Evolutionary conservation across 768 basidiomycete species (phyloP).

Genomic region (Baorangia bicolor): DNA sequence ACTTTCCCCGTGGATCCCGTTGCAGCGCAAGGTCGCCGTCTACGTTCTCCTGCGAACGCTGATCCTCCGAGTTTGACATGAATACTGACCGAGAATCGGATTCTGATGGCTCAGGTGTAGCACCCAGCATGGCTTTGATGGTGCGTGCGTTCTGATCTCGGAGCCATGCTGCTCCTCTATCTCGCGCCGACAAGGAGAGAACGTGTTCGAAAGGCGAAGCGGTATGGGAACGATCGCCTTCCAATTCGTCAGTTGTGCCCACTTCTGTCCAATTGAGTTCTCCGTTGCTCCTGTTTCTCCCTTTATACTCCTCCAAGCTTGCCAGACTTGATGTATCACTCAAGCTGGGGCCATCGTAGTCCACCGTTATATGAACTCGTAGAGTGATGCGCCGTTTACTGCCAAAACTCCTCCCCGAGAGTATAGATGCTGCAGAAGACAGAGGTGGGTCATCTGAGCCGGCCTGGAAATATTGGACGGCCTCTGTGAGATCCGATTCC

Average conservation of each 20-base stretch:
- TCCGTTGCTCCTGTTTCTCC: slow-evolving; percentile 56
- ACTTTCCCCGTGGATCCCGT: slow-evolving; percentile 65
- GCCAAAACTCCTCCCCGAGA: slow-evolving; percentile 63
- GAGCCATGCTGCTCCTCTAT: slow-evolving; percentile 79
- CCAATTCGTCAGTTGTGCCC: slow-evolving; percentile 43
- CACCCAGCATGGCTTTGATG: slow-evolving; percentile 59
- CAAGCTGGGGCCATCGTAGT: slow-evolving; percentile 89
- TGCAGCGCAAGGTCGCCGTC: slow-evolving; percentile 67
- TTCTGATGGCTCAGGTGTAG: slow-evolving; percentile 55
- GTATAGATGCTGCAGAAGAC: slow-evolving; percentile 71
- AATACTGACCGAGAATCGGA: slow-evolving; percentile 50
- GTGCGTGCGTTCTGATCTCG: slow-evolving; percentile 75
- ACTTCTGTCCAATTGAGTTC: slow-evolving; percentile 45
- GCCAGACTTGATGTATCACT: slow-evolving; percentile 84
- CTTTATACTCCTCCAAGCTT: slow-evolving; percentile 71
- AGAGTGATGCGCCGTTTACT: slow-evolving; percentile 76
- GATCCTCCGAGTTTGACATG: slow-evolving; percentile 29
- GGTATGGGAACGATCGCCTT: slow-evolving; percentile 53
- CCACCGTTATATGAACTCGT: slow-evolving; percentile 72
- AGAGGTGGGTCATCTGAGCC: slow-evolving; percentile 69
- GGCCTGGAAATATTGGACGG: slow-evolving; percentile 82
- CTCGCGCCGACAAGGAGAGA: slow-evolving; percentile 47
- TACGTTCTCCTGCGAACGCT: slow-evolving; percentile 40
- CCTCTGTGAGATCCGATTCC: slow-evolving; percentile 79
- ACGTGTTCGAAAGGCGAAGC: slow-evolving; percentile 41